Conservation (phyloP, 495 filamentous ascomycete genomes). For the Glonium stellatum region DNA sequence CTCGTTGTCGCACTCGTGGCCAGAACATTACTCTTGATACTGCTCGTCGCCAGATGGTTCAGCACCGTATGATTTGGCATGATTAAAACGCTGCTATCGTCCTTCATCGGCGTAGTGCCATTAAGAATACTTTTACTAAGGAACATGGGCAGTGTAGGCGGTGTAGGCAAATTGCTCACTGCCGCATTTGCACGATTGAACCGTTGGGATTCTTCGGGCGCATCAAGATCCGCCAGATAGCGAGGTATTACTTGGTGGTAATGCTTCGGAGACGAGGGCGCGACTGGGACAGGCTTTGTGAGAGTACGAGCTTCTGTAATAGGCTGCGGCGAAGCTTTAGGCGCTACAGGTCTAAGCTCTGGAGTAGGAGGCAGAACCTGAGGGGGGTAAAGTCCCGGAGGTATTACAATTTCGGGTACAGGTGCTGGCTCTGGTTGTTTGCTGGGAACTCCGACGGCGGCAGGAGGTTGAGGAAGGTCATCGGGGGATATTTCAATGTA, state of each 20-base stretch:
- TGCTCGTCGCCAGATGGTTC: slow-evolving; percentile 96
- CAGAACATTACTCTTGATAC: slow-evolving; percentile 90
- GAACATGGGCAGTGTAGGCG: slow-evolving; percentile 84
- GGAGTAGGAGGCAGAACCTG: slow-evolving; percentile 24
- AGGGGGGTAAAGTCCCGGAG: slow-evolving; percentile 29
- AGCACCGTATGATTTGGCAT: slow-evolving; percentile 96
- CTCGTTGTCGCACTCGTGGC: slow-evolving; percentile 96
- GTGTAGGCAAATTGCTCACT: slow-evolving; percentile 67
- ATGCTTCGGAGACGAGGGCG: slow-evolving; percentile 35
- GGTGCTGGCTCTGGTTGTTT: slow-evolving; percentile 32
- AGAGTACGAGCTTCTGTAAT: slow-evolving; percentile 1
- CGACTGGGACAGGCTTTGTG: slow-evolving; percentile 10
- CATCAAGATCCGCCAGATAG: slow-evolving; percentile 80
- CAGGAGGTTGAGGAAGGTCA: slow-evolving; percentile 45
- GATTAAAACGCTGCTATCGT: slow-evolving; percentile 91
- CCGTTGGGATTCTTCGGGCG: slow-evolving; percentile 63
- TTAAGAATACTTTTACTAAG: slow-evolving; percentile 92
- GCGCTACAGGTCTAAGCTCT: slow-evolving; percentile 13
- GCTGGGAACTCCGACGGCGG: slow-evolving; percentile 18
- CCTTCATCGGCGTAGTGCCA: slow-evolving; percentile 81
- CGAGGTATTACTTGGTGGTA: slow-evolving; percentile 67
- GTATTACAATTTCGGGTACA: slow-evolving; percentile 28
- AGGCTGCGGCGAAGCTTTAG: slow-evolving; percentile 1
- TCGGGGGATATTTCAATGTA: slow-evolving; percentile 90
- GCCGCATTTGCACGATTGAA: slow-evolving; percentile 64